Conservation (phyloP, 495 filamentous ascomycete species). For the Daldinia loculata region DNA sequence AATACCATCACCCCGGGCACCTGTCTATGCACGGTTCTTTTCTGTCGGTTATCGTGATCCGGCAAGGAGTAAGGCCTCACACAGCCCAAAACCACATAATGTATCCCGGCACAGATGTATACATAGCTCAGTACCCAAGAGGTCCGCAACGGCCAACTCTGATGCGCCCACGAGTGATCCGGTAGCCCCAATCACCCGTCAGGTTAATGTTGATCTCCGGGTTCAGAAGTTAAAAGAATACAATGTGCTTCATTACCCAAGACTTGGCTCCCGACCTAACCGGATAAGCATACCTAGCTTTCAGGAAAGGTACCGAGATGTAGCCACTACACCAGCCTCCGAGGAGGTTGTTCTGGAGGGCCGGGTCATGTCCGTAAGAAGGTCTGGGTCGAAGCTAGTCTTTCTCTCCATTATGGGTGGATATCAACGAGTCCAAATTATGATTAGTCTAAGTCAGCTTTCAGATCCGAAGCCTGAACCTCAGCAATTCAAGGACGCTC, state of each 20-base stretch:
- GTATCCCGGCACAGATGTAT: conserved; percentile 2
- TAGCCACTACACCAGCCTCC: conserved; percentile 40
- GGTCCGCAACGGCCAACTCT: background rate
- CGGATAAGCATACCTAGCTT: conserved; percentile 52
- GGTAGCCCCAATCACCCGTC: conserved; percentile 10
- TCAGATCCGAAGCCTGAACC: conserved; percentile 21
- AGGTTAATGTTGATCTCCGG: conserved; percentile 24
- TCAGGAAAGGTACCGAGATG: conserved; percentile 46
- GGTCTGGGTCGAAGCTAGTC: conserved; percentile 71
- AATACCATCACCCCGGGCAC: conserved; percentile 41
- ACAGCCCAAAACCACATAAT: background rate
- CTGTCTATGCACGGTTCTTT: conserved; percentile 40
- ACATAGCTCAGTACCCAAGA: conserved; percentile 12
- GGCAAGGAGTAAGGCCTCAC: background rate
- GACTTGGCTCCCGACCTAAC: conserved; percentile 43
- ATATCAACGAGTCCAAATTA: conserved; percentile 72
- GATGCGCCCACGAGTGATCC: conserved; percentile 4
- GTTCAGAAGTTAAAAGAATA: conserved; percentile 44
- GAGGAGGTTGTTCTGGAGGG: conserved; percentile 59
- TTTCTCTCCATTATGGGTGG: conserved; percentile 84
- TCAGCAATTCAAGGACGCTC: conserved; percentile 43
- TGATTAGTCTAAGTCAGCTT: conserved; percentile 72
- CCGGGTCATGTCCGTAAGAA: conserved; percentile 54
- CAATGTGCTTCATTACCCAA: conserved; percentile 53
- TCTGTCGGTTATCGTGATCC: conserved; percentile 17